phyloP scores from a whole-genome alignment of 768 basidiomycete species.

The Candolleomyces eurysporus region DNA sequence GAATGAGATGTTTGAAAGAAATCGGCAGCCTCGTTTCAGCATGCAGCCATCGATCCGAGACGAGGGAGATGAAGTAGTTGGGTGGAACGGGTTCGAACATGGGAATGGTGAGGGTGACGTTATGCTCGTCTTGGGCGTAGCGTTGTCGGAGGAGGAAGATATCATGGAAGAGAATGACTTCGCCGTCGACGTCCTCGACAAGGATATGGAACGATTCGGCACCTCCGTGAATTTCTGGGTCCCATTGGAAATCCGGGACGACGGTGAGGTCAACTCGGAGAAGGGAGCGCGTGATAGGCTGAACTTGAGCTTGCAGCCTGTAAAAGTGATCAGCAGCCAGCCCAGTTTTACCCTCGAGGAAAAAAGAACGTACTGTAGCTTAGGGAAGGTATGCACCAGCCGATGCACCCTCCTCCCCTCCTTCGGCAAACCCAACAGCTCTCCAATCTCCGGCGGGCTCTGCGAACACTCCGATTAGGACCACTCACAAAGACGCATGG shows the following conservation, averaged over 20 bases:
- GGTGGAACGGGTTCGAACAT: constrained; percentile 98
- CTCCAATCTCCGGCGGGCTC: constrained; percentile 88
- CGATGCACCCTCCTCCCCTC: constrained; percentile 90
- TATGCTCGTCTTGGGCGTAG: constrained; percentile 93
- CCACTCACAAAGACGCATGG: background rate
- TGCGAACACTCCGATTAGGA: background rate
- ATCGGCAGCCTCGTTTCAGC: constrained; percentile 93
- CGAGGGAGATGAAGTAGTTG: constrained; percentile 94
- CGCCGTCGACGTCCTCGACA: constrained; percentile 97
- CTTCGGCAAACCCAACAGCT: constrained; percentile 90
- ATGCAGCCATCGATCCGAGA: constrained; percentile 95
- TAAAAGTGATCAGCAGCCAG: background rate
- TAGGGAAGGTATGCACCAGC: constrained; percentile 95
- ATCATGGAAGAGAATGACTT: constrained; percentile 94
- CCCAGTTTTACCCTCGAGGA: background rate
- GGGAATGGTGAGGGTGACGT: constrained; percentile 89
- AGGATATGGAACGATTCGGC: constrained; percentile 92
- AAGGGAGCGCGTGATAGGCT: constrained; percentile 92
- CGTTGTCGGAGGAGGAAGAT: constrained; percentile 88
- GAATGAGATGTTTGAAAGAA: constrained; percentile 96
- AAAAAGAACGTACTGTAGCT: constrained; percentile 64
- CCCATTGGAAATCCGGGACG: constrained; percentile 98
- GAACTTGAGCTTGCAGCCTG: constrained; percentile 91
- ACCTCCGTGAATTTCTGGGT: constrained; percentile 86
- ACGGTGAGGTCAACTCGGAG: constrained; percentile 92